Base-by-base conservation (phyloP, 1,284 basidiomycete genomes). In the Pterulicium gracile region DNA sequence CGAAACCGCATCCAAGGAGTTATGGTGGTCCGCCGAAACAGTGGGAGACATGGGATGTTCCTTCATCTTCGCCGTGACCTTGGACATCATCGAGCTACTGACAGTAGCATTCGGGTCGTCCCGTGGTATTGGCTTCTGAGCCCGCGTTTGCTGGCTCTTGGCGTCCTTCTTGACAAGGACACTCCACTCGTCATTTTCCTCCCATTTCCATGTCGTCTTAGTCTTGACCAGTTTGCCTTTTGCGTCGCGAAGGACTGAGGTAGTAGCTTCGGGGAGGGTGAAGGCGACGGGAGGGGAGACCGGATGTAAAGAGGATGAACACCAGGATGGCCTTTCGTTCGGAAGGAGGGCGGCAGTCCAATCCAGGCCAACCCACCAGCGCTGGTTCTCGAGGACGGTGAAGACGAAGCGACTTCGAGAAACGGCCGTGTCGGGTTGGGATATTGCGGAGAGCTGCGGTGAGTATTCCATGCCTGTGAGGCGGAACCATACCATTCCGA, bases 271-370 rank as follows among this genome's bases (percentile, higher is more conserved):
- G 4, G 81, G 78, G 46, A 90, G 76, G 1, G 74, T 67, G 51
- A 81, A 86, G 0, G 72, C 73, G 47, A 72, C 75, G 0, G 85
- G 84, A 0, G 84, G 83, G 0, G 77, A 68, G 3, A 82, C 66
- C 19, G 81, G 74, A 2, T 69, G 68, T 15, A 76, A 73, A 2
- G 73, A 59, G 2, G 71, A 61, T 3, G 79, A 75, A 57, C 79
- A 89, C 93, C 93, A 97, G 2, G 87, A 86, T 0, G 93, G 89
- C 1, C 93, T 79, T 60, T 97, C 93, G 35, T 81, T 79, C 0
- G 93, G 93, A 3, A 97, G 73, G 3, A 97, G 74, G 0, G 93
- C 91, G 2, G 88, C 86, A 0, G 93, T 95, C 89, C 90, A 97
- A 64, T 97, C 86, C 35, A 88, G 71, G 2, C 82, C 84, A 70